phyloP scores from a whole-genome alignment of 768 basidiomycete species.

The Strobilomyces confusus region DNA sequence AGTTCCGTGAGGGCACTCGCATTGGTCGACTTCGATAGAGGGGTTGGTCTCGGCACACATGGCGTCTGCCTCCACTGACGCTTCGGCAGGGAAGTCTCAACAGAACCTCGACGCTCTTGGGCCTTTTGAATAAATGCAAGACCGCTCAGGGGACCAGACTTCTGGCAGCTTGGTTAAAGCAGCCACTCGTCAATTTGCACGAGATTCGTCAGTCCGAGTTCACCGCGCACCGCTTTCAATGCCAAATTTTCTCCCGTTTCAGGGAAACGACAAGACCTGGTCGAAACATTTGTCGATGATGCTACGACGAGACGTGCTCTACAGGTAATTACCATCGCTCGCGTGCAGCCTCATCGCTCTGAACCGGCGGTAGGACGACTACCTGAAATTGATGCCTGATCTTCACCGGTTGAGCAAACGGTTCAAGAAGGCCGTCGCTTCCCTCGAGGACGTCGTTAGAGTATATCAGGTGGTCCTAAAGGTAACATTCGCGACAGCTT shows the following conservation, averaged over 20 bases:
- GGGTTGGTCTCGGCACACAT: conserved; percentile 12
- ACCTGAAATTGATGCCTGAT: conserved; percentile 89
- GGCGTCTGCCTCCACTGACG: not conserved
- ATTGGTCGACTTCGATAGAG: conserved; percentile 66
- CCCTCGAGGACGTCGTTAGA: conserved; percentile 91
- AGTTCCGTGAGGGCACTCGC: conserved; percentile 90
- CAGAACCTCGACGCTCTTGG: conserved; percentile 84
- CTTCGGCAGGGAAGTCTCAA: conserved; percentile 49
- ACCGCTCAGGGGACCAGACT: conserved; percentile 90
- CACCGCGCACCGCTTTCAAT: not conserved
- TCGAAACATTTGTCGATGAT: conserved; percentile 83
- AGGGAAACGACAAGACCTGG: conserved; percentile 86
- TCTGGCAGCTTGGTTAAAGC: conserved; percentile 90
- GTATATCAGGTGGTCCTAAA: conserved; percentile 91
- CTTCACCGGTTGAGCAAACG: conserved; percentile 88
- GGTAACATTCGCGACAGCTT: conserved; percentile 35
- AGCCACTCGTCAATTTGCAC: conserved; percentile 90
- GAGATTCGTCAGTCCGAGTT: conserved; percentile 68
- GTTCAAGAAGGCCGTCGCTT: conserved; percentile 80
- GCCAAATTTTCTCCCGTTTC: not conserved
- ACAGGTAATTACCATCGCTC: conserved; percentile 48
- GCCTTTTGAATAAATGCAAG: conserved; percentile 92
- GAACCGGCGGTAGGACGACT: conserved; percentile 61
- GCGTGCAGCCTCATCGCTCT: not conserved
- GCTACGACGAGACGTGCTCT: conserved; percentile 63